These are phyloP conservation scores for slime mould (Dictyostelium discoideum) DNA, from an alignment of 78 protist genomes.

Conservation along the genomic window dicty_2.7 NC_007088.5:7843501-7844000, in stretches of 20 bases:
- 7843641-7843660: neutral
- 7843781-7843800: neutral
- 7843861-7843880: too few species aligned
- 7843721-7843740: neutral
- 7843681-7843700: neutral
- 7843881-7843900: too few species aligned
- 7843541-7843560: neutral
- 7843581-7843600: neutral
- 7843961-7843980: too few species aligned
- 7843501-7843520: slow-evolving; percentile 19
- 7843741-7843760: neutral
- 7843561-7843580: neutral
- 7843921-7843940: too few species aligned
- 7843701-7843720: neutral
- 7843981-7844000: too few species aligned
- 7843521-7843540: neutral
- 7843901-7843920: neutral
- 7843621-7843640: neutral
- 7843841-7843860: too few species aligned
- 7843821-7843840: neutral
- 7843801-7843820: neutral
- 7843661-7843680: neutral
- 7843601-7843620: neutral
- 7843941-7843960: too few species aligned
- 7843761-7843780: neutral